Base-by-base conservation (phyloP, 352 stramenopile species). In the Phytophthora europaea region DNA sequence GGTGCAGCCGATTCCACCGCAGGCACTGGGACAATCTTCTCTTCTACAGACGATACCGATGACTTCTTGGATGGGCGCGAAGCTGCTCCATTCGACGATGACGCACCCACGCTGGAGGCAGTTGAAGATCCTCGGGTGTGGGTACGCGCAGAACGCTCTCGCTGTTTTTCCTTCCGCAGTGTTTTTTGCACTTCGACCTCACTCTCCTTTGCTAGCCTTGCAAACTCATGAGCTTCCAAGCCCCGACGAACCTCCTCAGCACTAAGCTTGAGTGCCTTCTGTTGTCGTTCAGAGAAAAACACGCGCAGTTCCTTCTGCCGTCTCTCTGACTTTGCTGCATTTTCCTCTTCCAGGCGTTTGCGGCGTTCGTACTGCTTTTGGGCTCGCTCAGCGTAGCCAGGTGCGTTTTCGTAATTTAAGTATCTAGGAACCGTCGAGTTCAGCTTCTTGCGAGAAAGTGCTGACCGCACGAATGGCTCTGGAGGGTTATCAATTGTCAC, bases 271-370 rank as follows among this genome's bases (percentile, higher is more conserved):
- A 78, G 71, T 33, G 71, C 72, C 36, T 84, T 81, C 16, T 87
- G 79, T 31, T 91, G 81, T 60, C 83, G 80, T 8, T 88, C 71
- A 4, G 62, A 58, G 12, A 89, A 84, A 59, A 85, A 81, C 18
- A 73, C 63, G 7, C 80, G 77, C 34, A 94, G 55, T 18, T 89
- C 80, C 23, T 74, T 73, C 57, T 92, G 83, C 10, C 87, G 83
- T 55, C 87, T 80, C 15, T 86, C 75, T 4, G 87, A 93, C 52
- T 88, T 91, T 15, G 73, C 52, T 16, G 84, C 65, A 57, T 93
- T 94, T 22, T 76, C 74, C 53, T 88, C 73, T 61, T 94, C 85
- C n/a, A 94, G 72, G 13, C 85, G 84, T 58, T 82, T 89, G 20
- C 87, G 85, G 20, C 87, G 87, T 43, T 94, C 84, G 16, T 87